Evolutionary conservation across 495 filamentous ascomycete species (phyloP).

Genomic region (Aspergillus affinis): DNA sequence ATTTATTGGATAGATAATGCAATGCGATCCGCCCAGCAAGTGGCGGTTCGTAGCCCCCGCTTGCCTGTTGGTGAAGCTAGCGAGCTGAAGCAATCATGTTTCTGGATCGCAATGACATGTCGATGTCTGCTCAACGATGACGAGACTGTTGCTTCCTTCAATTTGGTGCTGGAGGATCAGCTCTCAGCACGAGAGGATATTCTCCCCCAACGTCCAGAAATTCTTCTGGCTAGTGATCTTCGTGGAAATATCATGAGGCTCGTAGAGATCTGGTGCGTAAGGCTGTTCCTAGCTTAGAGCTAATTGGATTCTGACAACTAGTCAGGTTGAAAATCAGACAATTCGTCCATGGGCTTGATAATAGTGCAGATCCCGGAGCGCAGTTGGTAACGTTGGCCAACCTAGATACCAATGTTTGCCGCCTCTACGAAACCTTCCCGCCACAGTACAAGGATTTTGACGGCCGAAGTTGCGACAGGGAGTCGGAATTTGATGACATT

Average conservation of each 20-base stretch:
- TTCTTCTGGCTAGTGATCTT: background rate
- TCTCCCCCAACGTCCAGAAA: background rate
- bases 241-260: background rate
- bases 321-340: background rate
- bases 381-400: background rate
- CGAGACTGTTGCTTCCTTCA: background rate
- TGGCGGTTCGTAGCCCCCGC: background rate
- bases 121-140: background rate
- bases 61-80: background rate
- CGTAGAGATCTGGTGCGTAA: background rate
- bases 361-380: background rate
- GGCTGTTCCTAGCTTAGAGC: background rate
- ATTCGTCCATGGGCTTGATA: background rate
- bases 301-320: background rate
- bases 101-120: slow-evolving; percentile 1
- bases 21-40: background rate
- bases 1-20: background rate
- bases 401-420: background rate
- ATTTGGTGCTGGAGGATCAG: background rate
- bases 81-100: background rate
- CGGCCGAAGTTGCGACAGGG: background rate
- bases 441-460: background rate
- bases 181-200: background rate
- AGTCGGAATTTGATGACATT: background rate
- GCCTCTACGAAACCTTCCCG: background rate